Conservation (phyloP, 2,329 filamentous ascomycete species). For the Trichoderma breve region DNA sequence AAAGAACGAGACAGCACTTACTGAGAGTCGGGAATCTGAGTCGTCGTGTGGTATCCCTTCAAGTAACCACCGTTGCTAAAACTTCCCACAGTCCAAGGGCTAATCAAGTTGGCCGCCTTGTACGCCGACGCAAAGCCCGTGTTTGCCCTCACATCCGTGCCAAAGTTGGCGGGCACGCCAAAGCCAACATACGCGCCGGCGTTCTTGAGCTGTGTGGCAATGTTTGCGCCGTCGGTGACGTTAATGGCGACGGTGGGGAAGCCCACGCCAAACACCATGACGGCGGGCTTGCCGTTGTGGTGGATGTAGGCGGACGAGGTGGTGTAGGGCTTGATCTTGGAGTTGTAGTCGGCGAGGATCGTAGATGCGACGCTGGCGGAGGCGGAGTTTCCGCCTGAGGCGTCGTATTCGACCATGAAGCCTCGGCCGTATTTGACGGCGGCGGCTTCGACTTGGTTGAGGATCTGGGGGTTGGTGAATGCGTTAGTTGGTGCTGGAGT, state of each 20-base stretch:
- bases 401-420: conserved; percentile 18
- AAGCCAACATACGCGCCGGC: conserved; percentile 3
- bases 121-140: conserved; percentile 11
- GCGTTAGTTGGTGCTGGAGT: background rate
- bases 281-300: conserved; percentile 10
- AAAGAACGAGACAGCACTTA: background rate
- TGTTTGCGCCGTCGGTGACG: conserved; percentile 4
- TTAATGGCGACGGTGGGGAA: conserved; percentile 1
- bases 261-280: conserved; percentile 15
- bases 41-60: conserved; percentile 13
- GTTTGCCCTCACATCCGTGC: background rate
- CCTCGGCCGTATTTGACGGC: conserved; percentile 15
- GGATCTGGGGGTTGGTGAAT: background rate
- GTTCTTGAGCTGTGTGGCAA: conserved; percentile 5
- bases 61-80: conserved; percentile 3
- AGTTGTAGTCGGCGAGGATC: conserved; percentile 17
- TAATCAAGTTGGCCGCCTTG: conserved; percentile 14
- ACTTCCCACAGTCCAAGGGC: conserved; percentile 16
- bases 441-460: conserved; percentile 18
- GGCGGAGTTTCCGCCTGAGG: conserved; percentile 9
- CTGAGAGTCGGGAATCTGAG: conserved; percentile 14
- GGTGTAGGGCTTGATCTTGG: conserved; percentile 5
- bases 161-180: background rate
- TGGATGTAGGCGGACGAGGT: conserved; percentile 13
- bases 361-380: background rate